Conservation (phyloP, 176 grass and related monocot genomes). For the Eleusine indica region DNA sequence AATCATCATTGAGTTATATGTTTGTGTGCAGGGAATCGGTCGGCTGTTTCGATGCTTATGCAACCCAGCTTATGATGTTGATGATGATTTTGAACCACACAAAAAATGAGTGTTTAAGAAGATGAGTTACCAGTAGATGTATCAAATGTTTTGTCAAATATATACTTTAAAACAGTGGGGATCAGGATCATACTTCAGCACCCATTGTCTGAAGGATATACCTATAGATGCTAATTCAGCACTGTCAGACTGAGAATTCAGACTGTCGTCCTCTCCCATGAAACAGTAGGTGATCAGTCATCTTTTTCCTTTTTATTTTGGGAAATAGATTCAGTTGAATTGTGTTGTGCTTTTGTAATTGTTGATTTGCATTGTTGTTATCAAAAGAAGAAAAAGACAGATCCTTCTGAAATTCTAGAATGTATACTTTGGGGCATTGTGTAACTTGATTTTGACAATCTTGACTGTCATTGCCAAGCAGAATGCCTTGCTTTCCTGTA, state of each 20-base stretch:
- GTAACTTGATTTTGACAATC: background rate
- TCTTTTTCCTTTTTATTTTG: background rate
- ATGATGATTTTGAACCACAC: conserved; percentile 83
- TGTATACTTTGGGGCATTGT: conserved; percentile 6
- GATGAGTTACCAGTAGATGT: background rate
- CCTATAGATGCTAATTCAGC: conserved; percentile 43
- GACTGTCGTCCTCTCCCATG: conserved; percentile 12
- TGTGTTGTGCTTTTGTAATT: conserved; percentile 42
- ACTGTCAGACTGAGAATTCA: conserved; percentile 12
- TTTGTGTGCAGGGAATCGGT: conserved; percentile 83
- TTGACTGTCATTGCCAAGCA: background rate
- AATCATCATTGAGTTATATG: background rate
- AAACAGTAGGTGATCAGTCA: conserved; percentile 9
- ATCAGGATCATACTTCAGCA: conserved; percentile 32
- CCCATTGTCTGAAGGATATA: conserved; percentile 19
- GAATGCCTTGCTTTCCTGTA: background rate
- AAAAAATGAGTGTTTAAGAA: conserved; percentile 40
- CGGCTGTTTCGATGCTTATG: conserved; percentile 95
- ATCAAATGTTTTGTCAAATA: conserved; percentile 31
- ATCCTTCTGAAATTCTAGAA: conserved; percentile 30
- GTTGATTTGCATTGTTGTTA: conserved; percentile 39
- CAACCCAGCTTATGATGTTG: conserved; percentile 95
- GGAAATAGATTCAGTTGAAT: conserved; percentile 22
- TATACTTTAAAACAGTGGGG: conserved; percentile 35
- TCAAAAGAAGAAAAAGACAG: background rate